Evolutionary conservation across 2,329 filamentous ascomycete species (phyloP).

Genomic region (Pseudogymnoascus sp.): DNA sequence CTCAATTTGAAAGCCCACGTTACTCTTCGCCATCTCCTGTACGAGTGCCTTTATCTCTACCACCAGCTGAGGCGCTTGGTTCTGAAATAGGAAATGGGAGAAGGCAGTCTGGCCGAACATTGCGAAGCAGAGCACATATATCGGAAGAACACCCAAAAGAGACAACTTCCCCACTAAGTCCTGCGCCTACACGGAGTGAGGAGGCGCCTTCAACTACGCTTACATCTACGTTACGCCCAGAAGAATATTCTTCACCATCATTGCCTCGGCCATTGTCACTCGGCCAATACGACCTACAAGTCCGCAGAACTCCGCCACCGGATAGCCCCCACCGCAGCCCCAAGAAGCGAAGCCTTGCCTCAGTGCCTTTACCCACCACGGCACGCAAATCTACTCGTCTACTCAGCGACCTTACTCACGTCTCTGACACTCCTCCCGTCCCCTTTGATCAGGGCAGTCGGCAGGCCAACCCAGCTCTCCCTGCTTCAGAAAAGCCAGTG

Average conservation of each 20-base stretch:
- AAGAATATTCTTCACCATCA: not conserved
- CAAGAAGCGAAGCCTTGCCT: not conserved
- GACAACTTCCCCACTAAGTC: not conserved
- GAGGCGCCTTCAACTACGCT: conserved; percentile 5
- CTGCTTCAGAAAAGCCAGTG: conserved; percentile 21
- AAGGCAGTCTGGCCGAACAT: not conserved
- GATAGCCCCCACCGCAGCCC: not conserved
- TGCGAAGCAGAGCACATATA: not conserved
- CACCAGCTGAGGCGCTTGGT: not conserved
- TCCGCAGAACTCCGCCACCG: not conserved
- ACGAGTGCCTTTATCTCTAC: not conserved
- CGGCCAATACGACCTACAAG: not conserved
- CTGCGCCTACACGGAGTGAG: not conserved
- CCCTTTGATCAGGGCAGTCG: not conserved
- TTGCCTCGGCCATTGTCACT: not conserved
- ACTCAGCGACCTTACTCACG: not conserved
- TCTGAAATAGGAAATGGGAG: not conserved
- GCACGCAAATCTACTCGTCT: not conserved
- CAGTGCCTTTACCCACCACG: not conserved
- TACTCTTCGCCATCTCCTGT: not conserved
- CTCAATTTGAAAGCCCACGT: not conserved
- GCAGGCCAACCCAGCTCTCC: conserved; percentile 15
- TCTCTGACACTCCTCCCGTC: not conserved
- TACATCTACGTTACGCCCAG: not conserved
- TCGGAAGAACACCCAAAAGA: not conserved